phyloP scores from a whole-genome alignment of 352 stramenopile species.

The Globisporangium rhizosaccharum region DNA sequence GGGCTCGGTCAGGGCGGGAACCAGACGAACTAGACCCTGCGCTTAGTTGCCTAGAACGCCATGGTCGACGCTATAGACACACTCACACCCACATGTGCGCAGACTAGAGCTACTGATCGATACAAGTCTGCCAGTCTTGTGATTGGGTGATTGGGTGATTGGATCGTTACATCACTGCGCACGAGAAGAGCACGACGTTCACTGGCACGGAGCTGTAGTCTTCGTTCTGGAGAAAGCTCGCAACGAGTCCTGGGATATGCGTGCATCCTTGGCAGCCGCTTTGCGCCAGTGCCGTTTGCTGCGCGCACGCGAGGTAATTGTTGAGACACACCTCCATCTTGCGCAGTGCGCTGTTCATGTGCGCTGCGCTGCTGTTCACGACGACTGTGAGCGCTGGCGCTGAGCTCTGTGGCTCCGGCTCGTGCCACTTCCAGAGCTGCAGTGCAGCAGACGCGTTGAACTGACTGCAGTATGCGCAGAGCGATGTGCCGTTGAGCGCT shows the following conservation, averaged over 20 bases:
- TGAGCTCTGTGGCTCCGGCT: neutral
- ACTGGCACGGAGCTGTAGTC: conserved; percentile 5
- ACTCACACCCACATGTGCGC: neutral
- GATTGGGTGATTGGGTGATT: too few species aligned
- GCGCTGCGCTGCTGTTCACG: conserved; percentile 1
- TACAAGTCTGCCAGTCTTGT: neutral
- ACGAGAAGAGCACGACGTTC: conserved; percentile 10
- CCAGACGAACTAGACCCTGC: conserved; percentile 48
- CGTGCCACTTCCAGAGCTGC: conserved; percentile 12
- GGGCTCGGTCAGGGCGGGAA: conserved; percentile 74
- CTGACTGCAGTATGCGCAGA: conserved; percentile 11
- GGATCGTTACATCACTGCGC: conserved; percentile 6
- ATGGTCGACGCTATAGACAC: neutral
- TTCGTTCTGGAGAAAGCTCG: conserved; percentile 16
- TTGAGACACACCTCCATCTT: conserved; percentile 12
- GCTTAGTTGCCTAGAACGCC: too few species aligned
- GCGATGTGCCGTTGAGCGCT: conserved; percentile 1
- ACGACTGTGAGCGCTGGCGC: conserved; percentile 11
- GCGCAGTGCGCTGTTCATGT: neutral
- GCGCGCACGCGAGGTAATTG: conserved; percentile 11
- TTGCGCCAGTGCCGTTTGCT: neutral
- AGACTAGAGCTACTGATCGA: neutral
- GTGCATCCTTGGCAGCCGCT: conserved; percentile 6
- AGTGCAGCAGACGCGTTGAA: conserved; percentile 7
- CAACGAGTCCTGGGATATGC: conserved; percentile 13